phyloP scores from a whole-genome alignment of 2,329 filamentous ascomycete genomes.

The Fusarium zealandicum region DNA sequence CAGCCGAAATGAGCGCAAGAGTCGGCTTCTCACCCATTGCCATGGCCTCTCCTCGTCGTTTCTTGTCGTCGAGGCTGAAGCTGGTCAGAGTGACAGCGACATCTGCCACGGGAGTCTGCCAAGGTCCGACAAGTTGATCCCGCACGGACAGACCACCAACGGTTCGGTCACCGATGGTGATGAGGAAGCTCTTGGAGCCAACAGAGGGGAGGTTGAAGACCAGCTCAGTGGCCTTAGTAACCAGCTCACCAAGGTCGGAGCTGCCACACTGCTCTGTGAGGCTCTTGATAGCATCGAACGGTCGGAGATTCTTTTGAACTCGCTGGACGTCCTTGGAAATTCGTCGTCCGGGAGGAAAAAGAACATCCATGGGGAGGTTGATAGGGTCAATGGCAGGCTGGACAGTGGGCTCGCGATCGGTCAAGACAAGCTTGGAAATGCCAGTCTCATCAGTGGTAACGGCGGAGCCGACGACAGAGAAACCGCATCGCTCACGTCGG shows the following conservation, averaged over 20 bases:
- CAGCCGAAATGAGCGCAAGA: slow-evolving; percentile 86
- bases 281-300: slow-evolving; percentile 73
- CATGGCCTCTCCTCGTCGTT: slow-evolving; percentile 92
- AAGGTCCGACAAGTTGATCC: slow-evolving; percentile 96
- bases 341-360: slow-evolving; percentile 74
- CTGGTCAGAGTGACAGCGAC: slow-evolving; percentile 91
- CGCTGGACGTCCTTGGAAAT: slow-evolving; percentile 40
- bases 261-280: slow-evolving; percentile 70
- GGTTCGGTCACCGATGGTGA: slow-evolving; percentile 92
- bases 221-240: slow-evolving; percentile 72
- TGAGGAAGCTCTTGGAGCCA: slow-evolving; percentile 96
- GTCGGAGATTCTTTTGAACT: slow-evolving; percentile 62
- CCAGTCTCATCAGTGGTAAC: slow-evolving; percentile 67
- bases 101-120: slow-evolving; percentile 94
- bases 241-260: slow-evolving; percentile 47
- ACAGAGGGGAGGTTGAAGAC: slow-evolving; percentile 88
- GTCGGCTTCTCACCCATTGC: slow-evolving; percentile 93
- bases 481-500: slow-evolving; percentile 86
- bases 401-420: slow-evolving; percentile 78
- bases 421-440: slow-evolving; percentile 77
- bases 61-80: slow-evolving; percentile 69
- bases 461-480: slow-evolving; percentile 87
- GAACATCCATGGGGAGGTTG: slow-evolving; percentile 84
- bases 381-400: slow-evolving; percentile 74
- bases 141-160: slow-evolving; percentile 88